Evolutionary conservation across 441 rosid species (phyloP).

Genomic region (Adansonia madagascariensis): DNA sequence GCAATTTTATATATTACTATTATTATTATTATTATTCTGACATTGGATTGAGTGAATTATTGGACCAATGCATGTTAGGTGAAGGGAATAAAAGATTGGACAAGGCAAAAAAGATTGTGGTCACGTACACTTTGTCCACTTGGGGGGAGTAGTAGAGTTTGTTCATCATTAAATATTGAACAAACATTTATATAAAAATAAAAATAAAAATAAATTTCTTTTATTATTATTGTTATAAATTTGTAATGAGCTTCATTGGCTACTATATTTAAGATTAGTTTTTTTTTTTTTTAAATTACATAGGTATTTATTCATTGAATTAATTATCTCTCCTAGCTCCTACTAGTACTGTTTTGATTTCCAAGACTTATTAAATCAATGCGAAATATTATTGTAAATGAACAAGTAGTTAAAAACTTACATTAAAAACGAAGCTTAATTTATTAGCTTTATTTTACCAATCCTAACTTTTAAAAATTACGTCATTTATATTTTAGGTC

Average conservation of each 20-base stretch:
- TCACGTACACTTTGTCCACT: slow-evolving; percentile 37
- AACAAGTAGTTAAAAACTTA: background rate
- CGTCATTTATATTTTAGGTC: too few species aligned
- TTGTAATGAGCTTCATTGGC: background rate
- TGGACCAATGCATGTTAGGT: slow-evolving; percentile 43
- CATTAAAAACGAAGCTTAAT: background rate
- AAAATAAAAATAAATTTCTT: background rate
- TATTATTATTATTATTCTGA: background rate
- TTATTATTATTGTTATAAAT: background rate
- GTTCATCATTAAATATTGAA: slow-evolving; percentile 20
- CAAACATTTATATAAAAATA: background rate
- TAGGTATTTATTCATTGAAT: too few species aligned
- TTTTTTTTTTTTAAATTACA: too few species aligned
- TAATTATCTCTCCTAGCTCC: too few species aligned
- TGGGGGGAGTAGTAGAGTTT: background rate
- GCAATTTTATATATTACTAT: background rate
- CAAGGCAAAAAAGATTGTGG: slow-evolving; percentile 28
- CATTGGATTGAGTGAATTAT: slow-evolving; percentile 26
- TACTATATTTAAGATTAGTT: background rate
- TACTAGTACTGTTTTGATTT: too few species aligned
- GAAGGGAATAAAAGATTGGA: slow-evolving; percentile 21
- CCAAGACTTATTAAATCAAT: too few species aligned
- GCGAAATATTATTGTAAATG: background rate
- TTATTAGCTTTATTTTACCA: background rate
- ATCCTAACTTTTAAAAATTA: background rate